Evolutionary conservation across 352 stramenopile species (phyloP).

Genomic region (Aphanomyces euteiches): DNA sequence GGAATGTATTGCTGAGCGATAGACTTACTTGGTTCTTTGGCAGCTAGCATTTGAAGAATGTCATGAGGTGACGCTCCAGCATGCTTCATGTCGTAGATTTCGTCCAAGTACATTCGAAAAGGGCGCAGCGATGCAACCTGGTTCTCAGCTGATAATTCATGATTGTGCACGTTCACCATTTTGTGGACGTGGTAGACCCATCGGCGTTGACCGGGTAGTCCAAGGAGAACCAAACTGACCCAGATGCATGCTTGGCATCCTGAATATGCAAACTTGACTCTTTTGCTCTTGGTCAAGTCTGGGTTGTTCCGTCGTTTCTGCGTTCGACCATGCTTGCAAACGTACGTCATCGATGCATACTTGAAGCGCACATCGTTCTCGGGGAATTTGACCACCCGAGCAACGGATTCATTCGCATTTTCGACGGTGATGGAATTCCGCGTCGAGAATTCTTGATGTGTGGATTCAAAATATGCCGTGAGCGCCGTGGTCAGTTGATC

Average conservation of each 20-base stretch:
- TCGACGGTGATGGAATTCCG: constrained; percentile 29
- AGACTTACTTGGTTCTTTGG: constrained; percentile 16
- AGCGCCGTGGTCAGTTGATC: constrained; percentile 22
- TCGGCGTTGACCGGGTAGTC: constrained; percentile 4
- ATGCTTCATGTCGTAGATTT: constrained; percentile 23
- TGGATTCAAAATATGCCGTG: constrained; percentile 24
- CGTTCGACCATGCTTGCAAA: constrained; percentile 29
- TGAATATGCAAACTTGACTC: constrained; percentile 30
- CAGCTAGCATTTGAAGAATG: constrained; percentile 15
- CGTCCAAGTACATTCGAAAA: constrained; percentile 6
- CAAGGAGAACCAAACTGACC: constrained; percentile 24
- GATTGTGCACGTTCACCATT: constrained; percentile 28
- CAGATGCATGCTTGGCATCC: constrained; percentile 28
- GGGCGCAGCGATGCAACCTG: constrained; percentile 6
- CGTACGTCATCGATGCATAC: constrained; percentile 30
- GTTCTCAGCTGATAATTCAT: constrained; percentile 10
- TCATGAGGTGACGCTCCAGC: constrained; percentile 19
- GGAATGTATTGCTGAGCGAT: too few species aligned
- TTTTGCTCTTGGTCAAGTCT: constrained; percentile 9
- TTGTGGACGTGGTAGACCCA: constrained; percentile 31
- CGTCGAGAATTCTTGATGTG: constrained; percentile 28
- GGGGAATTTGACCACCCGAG: constrained; percentile 19
- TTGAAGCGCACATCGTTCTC: constrained; percentile 29
- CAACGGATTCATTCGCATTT: constrained; percentile 10
- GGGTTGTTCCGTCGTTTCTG: constrained; percentile 30